phyloP scores from a whole-genome alignment of 2,329 filamentous ascomycete genomes.

The Alternaria burnsii region DNA sequence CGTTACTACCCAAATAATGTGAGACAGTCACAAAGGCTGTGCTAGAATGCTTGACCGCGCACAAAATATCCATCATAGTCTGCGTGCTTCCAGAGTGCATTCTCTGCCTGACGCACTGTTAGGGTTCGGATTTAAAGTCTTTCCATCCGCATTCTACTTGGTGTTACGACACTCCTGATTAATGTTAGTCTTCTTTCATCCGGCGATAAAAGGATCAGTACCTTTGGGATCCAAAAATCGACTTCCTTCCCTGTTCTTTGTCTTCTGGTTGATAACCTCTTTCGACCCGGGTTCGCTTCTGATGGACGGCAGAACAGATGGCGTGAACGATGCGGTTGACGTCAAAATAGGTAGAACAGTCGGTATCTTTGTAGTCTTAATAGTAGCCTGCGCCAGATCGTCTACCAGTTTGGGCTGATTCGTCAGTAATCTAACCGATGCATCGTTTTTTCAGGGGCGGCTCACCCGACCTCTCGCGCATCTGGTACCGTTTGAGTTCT shows the following conservation, averaged over 20 bases:
- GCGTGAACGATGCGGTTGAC: too few species aligned
- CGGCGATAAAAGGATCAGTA: not conserved
- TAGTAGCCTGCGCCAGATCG: not conserved
- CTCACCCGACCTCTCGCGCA: not conserved
- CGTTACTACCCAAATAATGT: not conserved
- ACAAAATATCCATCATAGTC: not conserved
- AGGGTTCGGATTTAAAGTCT: not conserved
- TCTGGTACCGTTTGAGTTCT: constrained; percentile 23
- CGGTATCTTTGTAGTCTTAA: not conserved
- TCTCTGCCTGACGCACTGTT: not conserved
- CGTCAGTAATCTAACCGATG: not conserved
- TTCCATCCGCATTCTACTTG: not conserved
- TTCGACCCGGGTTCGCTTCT: not conserved
- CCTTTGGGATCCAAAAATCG: not conserved
- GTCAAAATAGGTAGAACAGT: not conserved
- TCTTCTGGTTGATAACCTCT: not conserved
- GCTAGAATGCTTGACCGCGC: not conserved
- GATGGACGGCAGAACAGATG: not conserved
- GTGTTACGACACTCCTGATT: not conserved
- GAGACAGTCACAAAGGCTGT: not conserved
- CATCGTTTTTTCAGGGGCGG: not conserved
- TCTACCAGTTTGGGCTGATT: not conserved
- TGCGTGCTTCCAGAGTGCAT: not conserved
- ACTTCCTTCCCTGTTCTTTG: not conserved
- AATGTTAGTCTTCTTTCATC: not conserved